Evolutionary conservation across 257 asterid genomes (phyloP).

Genomic region (Salvia hispanica): DNA sequence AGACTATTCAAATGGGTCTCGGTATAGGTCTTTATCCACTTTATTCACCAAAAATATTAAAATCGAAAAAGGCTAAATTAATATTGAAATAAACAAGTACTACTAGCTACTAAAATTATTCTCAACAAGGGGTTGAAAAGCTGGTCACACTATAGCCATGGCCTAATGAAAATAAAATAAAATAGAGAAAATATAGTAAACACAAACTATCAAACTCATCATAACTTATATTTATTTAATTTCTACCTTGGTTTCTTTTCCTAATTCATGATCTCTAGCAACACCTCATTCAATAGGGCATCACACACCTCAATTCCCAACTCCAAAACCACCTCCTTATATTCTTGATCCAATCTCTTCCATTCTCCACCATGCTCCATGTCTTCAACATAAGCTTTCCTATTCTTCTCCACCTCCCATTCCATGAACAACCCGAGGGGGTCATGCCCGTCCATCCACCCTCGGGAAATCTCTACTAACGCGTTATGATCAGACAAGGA

Average conservation of each 20-base stretch:
- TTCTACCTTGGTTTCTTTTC: neutral
- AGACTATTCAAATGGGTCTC: too few relatives aligned
- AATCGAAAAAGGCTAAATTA: too few relatives aligned
- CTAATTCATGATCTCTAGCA: conserved; percentile 34
- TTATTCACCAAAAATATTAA: too few relatives aligned
- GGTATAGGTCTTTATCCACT: too few relatives aligned
- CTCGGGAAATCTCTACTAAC: conserved; percentile 40
- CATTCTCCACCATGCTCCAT: conserved; percentile 69
- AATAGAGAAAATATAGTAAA: too few relatives aligned
- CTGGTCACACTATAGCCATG: too few relatives aligned
- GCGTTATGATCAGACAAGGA: conserved; percentile 15
- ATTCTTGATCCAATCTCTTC: conserved; percentile 53
- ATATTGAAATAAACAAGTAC: too few relatives aligned
- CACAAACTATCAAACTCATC: neutral
- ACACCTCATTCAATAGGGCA: conserved; percentile 53
- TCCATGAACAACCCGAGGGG: conserved; percentile 31
- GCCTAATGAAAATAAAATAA: too few relatives aligned
- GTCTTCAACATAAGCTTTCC: conserved; percentile 53
- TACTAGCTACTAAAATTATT: too few relatives aligned
- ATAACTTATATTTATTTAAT: neutral
- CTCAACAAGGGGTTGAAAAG: too few relatives aligned
- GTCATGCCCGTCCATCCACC: conserved; percentile 54
- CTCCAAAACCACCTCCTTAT: conserved; percentile 49
- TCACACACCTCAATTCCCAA: conserved; percentile 56
- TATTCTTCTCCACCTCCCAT: conserved; percentile 56